phyloP scores from a whole-genome alignment of 192 early-diverging fungal genomes.

The Obelidium mucronatum region DNA sequence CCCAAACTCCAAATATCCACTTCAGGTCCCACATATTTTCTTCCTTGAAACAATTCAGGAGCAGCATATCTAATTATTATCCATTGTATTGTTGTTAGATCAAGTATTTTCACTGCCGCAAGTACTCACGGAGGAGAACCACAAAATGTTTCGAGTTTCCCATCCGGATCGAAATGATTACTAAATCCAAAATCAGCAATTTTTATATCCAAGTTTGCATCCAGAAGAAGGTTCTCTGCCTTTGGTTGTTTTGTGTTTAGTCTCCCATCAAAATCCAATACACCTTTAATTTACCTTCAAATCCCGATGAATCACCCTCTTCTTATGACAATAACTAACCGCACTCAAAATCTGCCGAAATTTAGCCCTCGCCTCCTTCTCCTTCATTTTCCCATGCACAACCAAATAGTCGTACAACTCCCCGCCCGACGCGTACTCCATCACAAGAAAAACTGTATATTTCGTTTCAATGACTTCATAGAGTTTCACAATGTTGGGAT shows the following conservation, averaged over 20 bases:
- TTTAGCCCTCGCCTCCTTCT: slow-evolving; percentile 66
- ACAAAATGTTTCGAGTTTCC: slow-evolving; percentile 72
- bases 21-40: slow-evolving; percentile 91
- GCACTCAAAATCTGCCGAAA: slow-evolving; percentile 69
- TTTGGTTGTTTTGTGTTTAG: slow-evolving; percentile 53
- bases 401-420: slow-evolving; percentile 97
- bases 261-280: background rate
- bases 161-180: slow-evolving; percentile 64
- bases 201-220: slow-evolving; percentile 64
- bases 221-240: slow-evolving; percentile 64
- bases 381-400: slow-evolving; percentile 81
- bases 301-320: slow-evolving; percentile 62
- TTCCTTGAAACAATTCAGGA: slow-evolving; percentile 83
- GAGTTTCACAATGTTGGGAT: slow-evolving; percentile 87
- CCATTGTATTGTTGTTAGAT: background rate
- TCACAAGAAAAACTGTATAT: slow-evolving; percentile 88
- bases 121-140: slow-evolving; percentile 63
- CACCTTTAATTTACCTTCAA: slow-evolving; percentile 27
- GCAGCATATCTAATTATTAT: slow-evolving; percentile 57
- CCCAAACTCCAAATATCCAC: slow-evolving; percentile 99
- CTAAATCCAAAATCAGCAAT: slow-evolving; percentile 71
- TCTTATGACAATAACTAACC: slow-evolving; percentile 69
- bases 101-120: background rate
- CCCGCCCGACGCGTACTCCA: slow-evolving; percentile 93
- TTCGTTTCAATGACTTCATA: slow-evolving; percentile 91